phyloP scores from a whole-genome alignment of 805 yeast genomes.

The Kluyveromyces aestuarii region DNA sequence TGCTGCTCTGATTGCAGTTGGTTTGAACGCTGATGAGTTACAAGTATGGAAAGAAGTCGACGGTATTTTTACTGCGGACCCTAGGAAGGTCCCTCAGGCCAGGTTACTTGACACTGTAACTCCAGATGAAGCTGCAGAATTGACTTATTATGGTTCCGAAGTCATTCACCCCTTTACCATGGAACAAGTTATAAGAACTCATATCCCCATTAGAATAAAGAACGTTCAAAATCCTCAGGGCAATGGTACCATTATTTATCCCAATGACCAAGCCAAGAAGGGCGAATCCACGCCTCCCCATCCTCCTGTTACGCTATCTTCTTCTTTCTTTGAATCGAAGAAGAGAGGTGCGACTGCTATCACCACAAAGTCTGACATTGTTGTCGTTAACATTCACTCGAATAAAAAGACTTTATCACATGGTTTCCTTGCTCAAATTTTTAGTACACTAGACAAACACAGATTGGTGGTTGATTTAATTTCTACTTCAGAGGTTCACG shows the following conservation, averaged over 20 bases:
- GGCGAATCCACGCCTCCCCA: slow-evolving; percentile 93
- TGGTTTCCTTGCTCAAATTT: slow-evolving; percentile 88
- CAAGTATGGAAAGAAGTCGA: slow-evolving; percentile 99
- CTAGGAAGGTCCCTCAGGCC: slow-evolving; percentile 88
- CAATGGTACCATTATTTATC: slow-evolving; percentile 87
- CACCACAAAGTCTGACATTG: slow-evolving; percentile 87
- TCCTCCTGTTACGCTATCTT: slow-evolving; percentile 68
- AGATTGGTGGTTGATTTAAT: slow-evolving; percentile 89
- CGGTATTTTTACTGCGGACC: slow-evolving; percentile 98
- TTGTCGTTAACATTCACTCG: slow-evolving; percentile 87
- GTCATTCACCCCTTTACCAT: slow-evolving; percentile 98
- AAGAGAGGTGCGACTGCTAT: slow-evolving; percentile 86
- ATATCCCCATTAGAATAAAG: slow-evolving; percentile 92
- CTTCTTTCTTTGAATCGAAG: slow-evolving; percentile 34
- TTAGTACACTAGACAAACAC: slow-evolving; percentile 74
- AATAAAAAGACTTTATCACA: slow-evolving; percentile 88
- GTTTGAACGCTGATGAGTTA: slow-evolving; percentile 81
- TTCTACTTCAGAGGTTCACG: slow-evolving; percentile 96
- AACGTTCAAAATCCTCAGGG: slow-evolving; percentile 94
- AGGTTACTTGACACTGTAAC: slow-evolving; percentile 79
- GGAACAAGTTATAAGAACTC: slow-evolving; percentile 97
- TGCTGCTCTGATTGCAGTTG: slow-evolving; percentile 95
- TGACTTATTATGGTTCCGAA: slow-evolving; percentile 95
- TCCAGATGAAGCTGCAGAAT: slow-evolving; percentile 97
- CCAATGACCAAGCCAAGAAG: slow-evolving; percentile 74